Conservation (phyloP, 371 early-diverging fungal species). For the Apophysomyces ossiformis region DNA sequence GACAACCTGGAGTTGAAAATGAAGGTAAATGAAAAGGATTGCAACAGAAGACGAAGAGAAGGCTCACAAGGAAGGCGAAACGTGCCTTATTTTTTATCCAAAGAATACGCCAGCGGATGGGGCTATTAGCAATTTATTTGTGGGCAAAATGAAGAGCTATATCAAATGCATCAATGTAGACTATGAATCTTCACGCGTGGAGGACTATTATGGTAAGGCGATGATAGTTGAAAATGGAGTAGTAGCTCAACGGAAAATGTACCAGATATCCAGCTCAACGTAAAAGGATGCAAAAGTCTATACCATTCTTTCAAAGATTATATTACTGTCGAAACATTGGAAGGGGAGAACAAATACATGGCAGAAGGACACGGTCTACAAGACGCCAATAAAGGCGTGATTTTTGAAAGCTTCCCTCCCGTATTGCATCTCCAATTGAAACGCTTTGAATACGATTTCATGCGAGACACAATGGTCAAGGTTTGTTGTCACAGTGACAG, state of each 20-base stretch:
- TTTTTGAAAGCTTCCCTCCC: constrained; percentile 94
- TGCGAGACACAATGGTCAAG: constrained; percentile 91
- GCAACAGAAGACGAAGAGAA: no score
- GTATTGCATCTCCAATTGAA: constrained; percentile 98
- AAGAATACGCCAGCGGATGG: constrained; percentile 84
- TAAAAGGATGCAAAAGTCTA: constrained; percentile 89
- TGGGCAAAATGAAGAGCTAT: constrained; percentile 94
- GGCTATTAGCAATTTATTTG: constrained; percentile 89
- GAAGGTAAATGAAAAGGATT: constrained; percentile 40
- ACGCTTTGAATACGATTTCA: constrained; percentile 97
- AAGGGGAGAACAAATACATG: constrained; percentile 97
- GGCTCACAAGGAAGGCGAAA: background rate
- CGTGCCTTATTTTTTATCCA: background rate
- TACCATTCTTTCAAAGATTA: constrained; percentile 93
- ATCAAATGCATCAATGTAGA: constrained; percentile 92
- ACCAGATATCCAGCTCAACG: constrained; percentile 92
- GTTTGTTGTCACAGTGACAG: constrained; percentile 32
- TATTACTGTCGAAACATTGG: constrained; percentile 86
- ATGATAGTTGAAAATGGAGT: constrained; percentile 22
- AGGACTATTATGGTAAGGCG: constrained; percentile 59
- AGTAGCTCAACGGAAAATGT: background rate
- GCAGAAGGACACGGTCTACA: constrained; percentile 97
- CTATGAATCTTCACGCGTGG: constrained; percentile 91
- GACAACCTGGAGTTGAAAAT: constrained; percentile 94
- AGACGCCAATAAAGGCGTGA: constrained; percentile 96